Evolutionary conservation across 768 basidiomycete genomes (phyloP).

Genomic region (Sarcodon sp.): DNA sequence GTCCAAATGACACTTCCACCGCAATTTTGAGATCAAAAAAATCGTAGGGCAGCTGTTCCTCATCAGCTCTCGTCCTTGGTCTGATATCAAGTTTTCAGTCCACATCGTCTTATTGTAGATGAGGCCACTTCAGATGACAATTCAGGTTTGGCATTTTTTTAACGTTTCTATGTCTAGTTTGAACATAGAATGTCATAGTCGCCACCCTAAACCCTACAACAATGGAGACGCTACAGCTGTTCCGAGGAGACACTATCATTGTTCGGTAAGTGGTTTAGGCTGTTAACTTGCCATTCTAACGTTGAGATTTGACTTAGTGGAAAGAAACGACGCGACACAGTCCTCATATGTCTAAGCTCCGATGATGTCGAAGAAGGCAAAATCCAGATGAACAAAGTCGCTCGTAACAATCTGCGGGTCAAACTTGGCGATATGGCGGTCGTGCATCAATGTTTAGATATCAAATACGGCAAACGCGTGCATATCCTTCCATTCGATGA

Average conservation of each 20-base stretch:
- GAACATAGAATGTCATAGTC: constrained; percentile 29
- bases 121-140: constrained; percentile 93
- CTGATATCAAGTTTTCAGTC: constrained; percentile 34
- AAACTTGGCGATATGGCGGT: constrained; percentile 95
- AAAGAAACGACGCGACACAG: constrained; percentile 96
- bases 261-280: constrained; percentile 46
- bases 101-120: constrained; percentile 95
- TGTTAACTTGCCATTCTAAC: not conserved
- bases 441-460: constrained; percentile 92
- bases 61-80: constrained; percentile 9
- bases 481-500: constrained; percentile 98
- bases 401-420: constrained; percentile 96
- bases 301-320: constrained; percentile 37
- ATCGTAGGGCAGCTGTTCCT: constrained; percentile 50
- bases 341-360: constrained; percentile 89
- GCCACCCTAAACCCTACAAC: constrained; percentile 93
- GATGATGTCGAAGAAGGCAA: constrained; percentile 98
- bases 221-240: constrained; percentile 88
- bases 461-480: constrained; percentile 97
- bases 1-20: constrained; percentile 82
- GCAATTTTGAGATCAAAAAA: constrained; percentile 97
- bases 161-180: not conserved
- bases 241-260: constrained; percentile 95
- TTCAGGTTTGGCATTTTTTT: constrained; percentile 49
- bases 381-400: constrained; percentile 98